phyloP scores from a whole-genome alignment of 169 alveolate genomes.

The Theileria annulata region DNA sequence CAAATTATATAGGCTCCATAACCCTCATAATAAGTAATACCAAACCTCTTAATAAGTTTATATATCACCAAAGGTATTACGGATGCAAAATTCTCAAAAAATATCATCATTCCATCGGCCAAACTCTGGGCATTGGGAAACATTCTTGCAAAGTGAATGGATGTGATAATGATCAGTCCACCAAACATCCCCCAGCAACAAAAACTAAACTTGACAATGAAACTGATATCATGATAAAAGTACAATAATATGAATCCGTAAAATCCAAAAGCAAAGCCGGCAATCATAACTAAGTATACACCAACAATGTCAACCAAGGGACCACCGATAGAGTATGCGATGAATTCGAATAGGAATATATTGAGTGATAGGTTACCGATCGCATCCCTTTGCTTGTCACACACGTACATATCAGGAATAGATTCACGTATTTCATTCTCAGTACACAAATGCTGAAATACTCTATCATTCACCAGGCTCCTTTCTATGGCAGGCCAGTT shows the following conservation, averaged over 20 bases:
- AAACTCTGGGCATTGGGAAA: conserved; percentile 39
- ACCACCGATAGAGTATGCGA: conserved; percentile 36
- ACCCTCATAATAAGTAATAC: conserved; percentile 19
- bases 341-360: conserved; percentile 38
- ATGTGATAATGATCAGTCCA: conserved; percentile 34
- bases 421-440: conserved; percentile 36
- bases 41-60: conserved; percentile 11
- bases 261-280: conserved; percentile 38
- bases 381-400: conserved; percentile 53
- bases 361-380: conserved; percentile 34
- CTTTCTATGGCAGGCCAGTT: conserved; percentile 64
- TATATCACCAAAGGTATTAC: conserved; percentile 31
- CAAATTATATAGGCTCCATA: conserved; percentile 41
- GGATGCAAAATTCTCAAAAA: conserved; percentile 55
- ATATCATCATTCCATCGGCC: conserved; percentile 51
- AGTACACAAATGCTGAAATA: conserved; percentile 30
- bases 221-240: background rate
- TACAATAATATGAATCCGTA: conserved; percentile 38
- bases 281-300: conserved; percentile 13
- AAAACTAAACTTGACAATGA: conserved; percentile 19
- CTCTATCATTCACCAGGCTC: conserved; percentile 25
- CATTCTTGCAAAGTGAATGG: conserved; percentile 61
- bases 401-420: conserved; percentile 29
- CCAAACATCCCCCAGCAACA: conserved; percentile 56
- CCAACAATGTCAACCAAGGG: conserved; percentile 46